Percentiles rank a stretch among this genome's conserved stretches.
Evolutionary conservation across 164 flowering plant species (phyloP).

Genomic region (Macadamia integrifolia): DNA sequence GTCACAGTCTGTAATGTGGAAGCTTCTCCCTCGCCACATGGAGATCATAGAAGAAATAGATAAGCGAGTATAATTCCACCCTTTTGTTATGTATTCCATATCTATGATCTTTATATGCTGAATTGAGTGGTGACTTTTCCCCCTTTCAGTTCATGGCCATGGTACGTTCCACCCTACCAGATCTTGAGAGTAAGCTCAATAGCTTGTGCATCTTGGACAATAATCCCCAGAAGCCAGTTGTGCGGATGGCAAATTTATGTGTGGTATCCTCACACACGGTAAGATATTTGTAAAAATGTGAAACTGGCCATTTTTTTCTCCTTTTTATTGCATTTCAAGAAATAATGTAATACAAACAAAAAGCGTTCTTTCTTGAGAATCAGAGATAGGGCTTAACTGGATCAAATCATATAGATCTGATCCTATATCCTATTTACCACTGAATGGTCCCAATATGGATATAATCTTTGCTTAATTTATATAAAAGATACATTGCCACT

Average conservation of each 20-base stretch:
- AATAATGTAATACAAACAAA: too few relatives aligned
- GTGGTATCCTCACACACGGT: slow-evolving; percentile 94
- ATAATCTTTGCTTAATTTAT: too few relatives aligned
- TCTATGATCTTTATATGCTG: background rate
- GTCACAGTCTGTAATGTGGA: slow-evolving; percentile 91
- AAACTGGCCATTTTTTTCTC: too few relatives aligned
- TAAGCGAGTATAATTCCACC: slow-evolving; percentile 45
- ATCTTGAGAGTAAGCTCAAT: slow-evolving; percentile 62
- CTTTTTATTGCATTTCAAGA: too few relatives aligned
- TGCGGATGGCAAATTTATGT: slow-evolving; percentile 96
- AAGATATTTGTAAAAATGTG: slow-evolving; percentile 14
- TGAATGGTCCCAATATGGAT: too few relatives aligned
- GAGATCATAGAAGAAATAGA: slow-evolving; percentile 95
- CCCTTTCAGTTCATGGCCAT: slow-evolving; percentile 63
- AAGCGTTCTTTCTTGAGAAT: too few relatives aligned
- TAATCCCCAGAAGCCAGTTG: slow-evolving; percentile 90
- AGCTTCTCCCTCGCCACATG: slow-evolving; percentile 98
- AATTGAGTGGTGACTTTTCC: background rate
- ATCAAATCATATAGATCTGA: too few relatives aligned
- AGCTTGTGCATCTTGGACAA: slow-evolving; percentile 68
- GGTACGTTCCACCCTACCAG: slow-evolving; percentile 45
- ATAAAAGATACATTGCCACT: too few relatives aligned
- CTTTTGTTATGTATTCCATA: background rate
- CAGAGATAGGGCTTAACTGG: too few relatives aligned
- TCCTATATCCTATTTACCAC: too few relatives aligned